Evolutionary conservation across 2,329 filamentous ascomycete species (phyloP).

Genomic region (Mycogone perniciosa): DNA sequence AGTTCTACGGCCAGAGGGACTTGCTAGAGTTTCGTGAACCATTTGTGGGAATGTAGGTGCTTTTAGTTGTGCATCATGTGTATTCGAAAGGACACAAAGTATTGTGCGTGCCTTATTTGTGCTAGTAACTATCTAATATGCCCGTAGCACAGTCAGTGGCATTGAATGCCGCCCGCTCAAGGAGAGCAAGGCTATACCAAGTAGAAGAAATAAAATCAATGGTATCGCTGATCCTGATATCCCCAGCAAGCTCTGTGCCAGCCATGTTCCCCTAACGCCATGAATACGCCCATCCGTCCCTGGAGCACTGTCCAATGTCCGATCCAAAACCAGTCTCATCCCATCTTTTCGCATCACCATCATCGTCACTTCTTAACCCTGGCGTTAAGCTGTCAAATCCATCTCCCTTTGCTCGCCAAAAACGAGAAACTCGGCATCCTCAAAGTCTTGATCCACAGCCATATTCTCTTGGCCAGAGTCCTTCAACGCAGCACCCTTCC

Average conservation of each 20-base stretch:
- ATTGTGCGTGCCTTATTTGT: background rate
- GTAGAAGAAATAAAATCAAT: background rate
- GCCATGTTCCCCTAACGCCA: background rate
- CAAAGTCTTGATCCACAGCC: constrained; percentile 51
- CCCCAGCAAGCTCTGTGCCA: background rate
- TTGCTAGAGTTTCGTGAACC: constrained; percentile 68
- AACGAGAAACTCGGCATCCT: constrained; percentile 61
- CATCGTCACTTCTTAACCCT: background rate
- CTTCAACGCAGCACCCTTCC: constrained; percentile 20
- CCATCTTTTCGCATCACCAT: background rate
- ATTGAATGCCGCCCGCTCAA: background rate
- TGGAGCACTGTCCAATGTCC: background rate
- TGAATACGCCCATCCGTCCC: background rate
- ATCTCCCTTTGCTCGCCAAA: constrained; percentile 37
- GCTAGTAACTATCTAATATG: constrained; percentile 1
- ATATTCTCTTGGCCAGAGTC: constrained; percentile 42
- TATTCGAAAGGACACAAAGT: background rate
- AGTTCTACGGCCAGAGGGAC: constrained; percentile 85
- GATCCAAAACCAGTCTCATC: background rate
- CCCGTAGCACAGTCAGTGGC: background rate
- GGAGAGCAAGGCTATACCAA: background rate
- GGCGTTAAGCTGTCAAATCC: constrained; percentile 17
- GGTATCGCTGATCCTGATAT: background rate
- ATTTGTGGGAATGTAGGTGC: constrained; percentile 40
- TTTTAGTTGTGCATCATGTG: constrained; percentile 3